phyloP scores from a whole-genome alignment of 139 green algal species.

The Chlorella vulgaris region DNA sequence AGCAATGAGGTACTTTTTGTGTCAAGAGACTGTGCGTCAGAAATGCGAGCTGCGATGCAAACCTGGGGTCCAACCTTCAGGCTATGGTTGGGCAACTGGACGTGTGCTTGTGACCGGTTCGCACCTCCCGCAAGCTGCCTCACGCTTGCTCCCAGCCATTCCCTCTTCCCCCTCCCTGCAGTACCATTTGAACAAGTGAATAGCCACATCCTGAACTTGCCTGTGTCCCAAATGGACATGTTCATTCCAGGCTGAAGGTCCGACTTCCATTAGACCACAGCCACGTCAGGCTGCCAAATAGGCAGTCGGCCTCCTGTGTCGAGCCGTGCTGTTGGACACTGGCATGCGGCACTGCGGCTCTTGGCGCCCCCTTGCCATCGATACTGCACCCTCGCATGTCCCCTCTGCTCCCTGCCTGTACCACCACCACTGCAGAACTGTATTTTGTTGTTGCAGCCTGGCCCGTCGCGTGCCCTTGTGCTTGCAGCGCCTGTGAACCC shows the following conservation, averaged over 20 bases:
- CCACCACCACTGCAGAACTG: not conserved
- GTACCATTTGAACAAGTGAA: slow-evolving; percentile 72
- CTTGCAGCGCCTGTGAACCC: too few relatives aligned
- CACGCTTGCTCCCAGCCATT: too few relatives aligned
- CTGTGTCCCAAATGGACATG: slow-evolving; percentile 77
- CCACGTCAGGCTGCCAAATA: not conserved
- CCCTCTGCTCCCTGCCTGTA: not conserved
- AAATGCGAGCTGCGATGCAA: too few relatives aligned
- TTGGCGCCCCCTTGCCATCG: too few relatives aligned
- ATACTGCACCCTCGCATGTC: too few relatives aligned
- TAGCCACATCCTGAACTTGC: slow-evolving; percentile 68
- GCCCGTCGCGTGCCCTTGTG: not conserved
- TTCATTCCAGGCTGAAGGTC: slow-evolving; percentile 68
- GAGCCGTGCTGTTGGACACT: not conserved
- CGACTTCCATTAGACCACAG: not conserved
- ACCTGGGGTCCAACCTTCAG: too few relatives aligned
- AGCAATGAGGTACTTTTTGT: too few relatives aligned
- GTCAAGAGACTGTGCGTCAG: too few relatives aligned
- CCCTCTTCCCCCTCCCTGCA: not conserved
- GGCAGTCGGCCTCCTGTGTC: not conserved
- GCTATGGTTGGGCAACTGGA: too few relatives aligned
- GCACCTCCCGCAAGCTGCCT: too few relatives aligned
- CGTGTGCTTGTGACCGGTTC: too few relatives aligned
- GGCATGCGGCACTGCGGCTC: too few relatives aligned
- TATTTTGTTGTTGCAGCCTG: not conserved